These are phyloP conservation scores for Lactarius deliciosus DNA, from an alignment of 768 basidiomycete species.

Conservation along the genomic window DNA sequence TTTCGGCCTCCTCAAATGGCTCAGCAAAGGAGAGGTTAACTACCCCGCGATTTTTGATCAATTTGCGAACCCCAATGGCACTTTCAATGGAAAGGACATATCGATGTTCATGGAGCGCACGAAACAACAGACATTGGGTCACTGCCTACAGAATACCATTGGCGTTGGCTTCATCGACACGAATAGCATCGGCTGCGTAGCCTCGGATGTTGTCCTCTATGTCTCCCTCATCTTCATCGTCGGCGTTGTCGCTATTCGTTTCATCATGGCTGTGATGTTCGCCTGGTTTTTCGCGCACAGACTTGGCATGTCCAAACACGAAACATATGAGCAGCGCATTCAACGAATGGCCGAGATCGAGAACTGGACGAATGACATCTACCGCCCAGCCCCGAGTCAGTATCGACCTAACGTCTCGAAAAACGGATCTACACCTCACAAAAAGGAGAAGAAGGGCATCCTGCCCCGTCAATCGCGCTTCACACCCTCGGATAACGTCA, in stretches of 20 bases:
- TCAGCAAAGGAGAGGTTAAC: slow-evolving; percentile 73
- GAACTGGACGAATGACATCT: slow-evolving; percentile 95
- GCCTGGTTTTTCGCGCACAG: slow-evolving; percentile 98
- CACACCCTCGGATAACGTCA: slow-evolving; percentile 66
- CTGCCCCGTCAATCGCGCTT: slow-evolving; percentile 72
- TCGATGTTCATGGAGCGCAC: slow-evolving; percentile 82
- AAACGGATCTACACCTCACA: slow-evolving; percentile 51
- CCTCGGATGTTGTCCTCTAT: slow-evolving; percentile 91
- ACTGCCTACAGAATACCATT: slow-evolving; percentile 83
- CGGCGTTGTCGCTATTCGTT: slow-evolving; percentile 93
- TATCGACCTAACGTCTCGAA: slow-evolving; percentile 88
- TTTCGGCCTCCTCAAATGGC: slow-evolving; percentile 80
- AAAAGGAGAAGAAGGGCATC: slow-evolving; percentile 54
- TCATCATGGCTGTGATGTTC: slow-evolving; percentile 95
- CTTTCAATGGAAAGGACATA: slow-evolving; percentile 81
- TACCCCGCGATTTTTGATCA: slow-evolving; percentile 84
- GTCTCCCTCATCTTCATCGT: slow-evolving; percentile 96
- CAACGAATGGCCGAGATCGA: slow-evolving; percentile 89
- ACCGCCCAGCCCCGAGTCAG: slow-evolving; percentile 85
- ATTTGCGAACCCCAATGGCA: slow-evolving; percentile 64
- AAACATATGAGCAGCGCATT: slow-evolving; percentile 92
- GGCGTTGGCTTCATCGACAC: slow-evolving; percentile 94
- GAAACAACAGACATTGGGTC: slow-evolving; percentile 62
- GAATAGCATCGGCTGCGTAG: slow-evolving; percentile 92
- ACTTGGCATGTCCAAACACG: slow-evolving; percentile 88